These are phyloP conservation scores for Paramecium caudatum DNA, from an alignment of 73 alveolate genomes.

Conservation along the genomic window DNA sequence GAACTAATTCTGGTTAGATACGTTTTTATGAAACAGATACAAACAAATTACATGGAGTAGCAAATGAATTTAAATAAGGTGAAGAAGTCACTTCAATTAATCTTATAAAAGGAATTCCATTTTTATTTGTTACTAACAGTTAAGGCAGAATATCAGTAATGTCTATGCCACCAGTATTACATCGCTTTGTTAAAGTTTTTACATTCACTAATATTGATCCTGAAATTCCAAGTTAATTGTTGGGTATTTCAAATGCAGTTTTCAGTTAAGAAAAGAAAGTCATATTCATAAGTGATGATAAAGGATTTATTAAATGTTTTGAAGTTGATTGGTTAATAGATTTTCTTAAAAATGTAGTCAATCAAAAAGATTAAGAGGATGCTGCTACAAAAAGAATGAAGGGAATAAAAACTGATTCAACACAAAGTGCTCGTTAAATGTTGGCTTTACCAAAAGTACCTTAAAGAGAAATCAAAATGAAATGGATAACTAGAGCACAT, in stretches of 20 bases:
- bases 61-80: conserved; percentile 59
- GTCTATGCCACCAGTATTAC: conserved; percentile 74
- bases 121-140: conserved; percentile 56
- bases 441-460: conserved; percentile 66
- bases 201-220: conserved; percentile 71
- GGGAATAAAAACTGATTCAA: conserved; percentile 66
- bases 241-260: conserved; percentile 69
- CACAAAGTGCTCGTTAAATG: conserved; percentile 60
- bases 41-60: conserved; percentile 69
- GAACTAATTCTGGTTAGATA: conserved; percentile 71
- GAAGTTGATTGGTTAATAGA: conserved; percentile 57
- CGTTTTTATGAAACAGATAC: conserved; percentile 76
- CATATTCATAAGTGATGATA: conserved; percentile 68
- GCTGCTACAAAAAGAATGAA: conserved; percentile 66
- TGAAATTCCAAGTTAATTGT: conserved; percentile 46
- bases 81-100: conserved; percentile 74
- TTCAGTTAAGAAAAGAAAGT: conserved; percentile 58
- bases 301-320: conserved; percentile 75
- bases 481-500: conserved; percentile 69
- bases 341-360: conserved; percentile 39
- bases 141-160: conserved; percentile 68
- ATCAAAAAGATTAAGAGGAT: conserved; percentile 62
- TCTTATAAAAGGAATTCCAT: conserved; percentile 61
- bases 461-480: conserved; percentile 45
- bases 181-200: conserved; percentile 68